These are phyloP conservation scores for Bolboschoenus planiculmis DNA, from an alignment of 176 grass and related monocot genomes.

Conservation along the genomic window DNA sequence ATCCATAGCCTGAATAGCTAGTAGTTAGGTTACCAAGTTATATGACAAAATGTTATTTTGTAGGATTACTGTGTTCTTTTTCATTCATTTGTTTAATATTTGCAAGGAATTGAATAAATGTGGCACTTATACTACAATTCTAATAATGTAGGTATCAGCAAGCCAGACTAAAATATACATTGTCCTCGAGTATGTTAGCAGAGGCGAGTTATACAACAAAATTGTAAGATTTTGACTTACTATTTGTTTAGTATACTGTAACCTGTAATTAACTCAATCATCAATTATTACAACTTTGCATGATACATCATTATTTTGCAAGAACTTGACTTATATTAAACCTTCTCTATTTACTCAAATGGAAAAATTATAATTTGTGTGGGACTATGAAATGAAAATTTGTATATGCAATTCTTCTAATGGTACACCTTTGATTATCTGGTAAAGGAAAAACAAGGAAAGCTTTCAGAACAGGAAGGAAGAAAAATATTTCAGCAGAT, in stretches of 20 bases:
- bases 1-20: not conserved
- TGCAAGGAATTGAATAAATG: not conserved
- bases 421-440: not conserved
- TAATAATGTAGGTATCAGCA: constrained; percentile 55
- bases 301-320: not conserved
- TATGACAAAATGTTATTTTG: not conserved
- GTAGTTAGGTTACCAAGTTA: not conserved
- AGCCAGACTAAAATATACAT: constrained; percentile 98
- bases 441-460: constrained; percentile 46
- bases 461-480: constrained; percentile 53
- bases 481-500: constrained; percentile 89
- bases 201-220: constrained; percentile 83
- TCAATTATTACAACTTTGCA: not conserved
- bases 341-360: not conserved
- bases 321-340: not conserved
- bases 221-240: constrained; percentile 46
- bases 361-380: not conserved
- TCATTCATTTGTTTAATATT: not conserved
- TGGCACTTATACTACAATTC: not conserved
- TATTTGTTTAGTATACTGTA: not conserved
- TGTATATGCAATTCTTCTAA: not conserved
- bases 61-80: not conserved
- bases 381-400: not conserved
- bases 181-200: constrained; percentile 81
- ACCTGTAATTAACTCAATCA: not conserved